Base-by-base conservation (phyloP, 2,329 filamentous ascomycete species). In the Alternaria sp. region DNA sequence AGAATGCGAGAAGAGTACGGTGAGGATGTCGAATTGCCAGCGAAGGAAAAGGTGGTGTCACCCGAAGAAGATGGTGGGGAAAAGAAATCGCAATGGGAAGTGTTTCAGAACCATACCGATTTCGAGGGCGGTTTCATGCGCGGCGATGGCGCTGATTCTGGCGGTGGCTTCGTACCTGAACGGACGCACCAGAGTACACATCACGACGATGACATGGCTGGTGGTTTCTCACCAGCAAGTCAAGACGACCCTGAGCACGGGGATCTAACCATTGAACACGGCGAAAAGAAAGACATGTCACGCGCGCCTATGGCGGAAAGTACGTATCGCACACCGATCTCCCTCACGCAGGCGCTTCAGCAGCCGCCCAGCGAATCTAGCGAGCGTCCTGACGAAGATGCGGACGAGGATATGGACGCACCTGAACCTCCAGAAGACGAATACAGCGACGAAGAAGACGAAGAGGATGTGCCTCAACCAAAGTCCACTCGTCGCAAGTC, bases 41-140 rank as follows among this genome's bases (percentile, higher is more conserved):
- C 96, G 44, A 92, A 97, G 64, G 78, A 80, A 40, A 82, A 49
- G 8, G 55, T 32, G n/a, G 47, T 46, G 3, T 53, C 52, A 12
- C 54, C 53, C 2, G 57, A 65, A 15, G 85, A 88, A 15, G 88
- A 87, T 1, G 83, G 88, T 65, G 87, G 87, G 45, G 86, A 87
- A 5, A 82, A 81, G 26, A 85, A 83, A 57, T 79, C 76, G 32
- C 81, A 81, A 26, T 80, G 74, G 65, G 73, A 75, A 5, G 73
- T 71, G 1, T 77, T 77, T 26, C 66, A 75, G 6, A 66, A 70
- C 5, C 67, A 76, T 3, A 58, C 73, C 11, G 71, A 77, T 47
- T 81, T 79, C 25, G 82, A 81, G 32, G 82, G 82, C 11, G 82
- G 83, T 49, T 81, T 84, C 50, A 52, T 79, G 13, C 76, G 77